Conservation (phyloP, 2,329 filamentous ascomycete genomes). For the Fusarium sp. region DNA sequence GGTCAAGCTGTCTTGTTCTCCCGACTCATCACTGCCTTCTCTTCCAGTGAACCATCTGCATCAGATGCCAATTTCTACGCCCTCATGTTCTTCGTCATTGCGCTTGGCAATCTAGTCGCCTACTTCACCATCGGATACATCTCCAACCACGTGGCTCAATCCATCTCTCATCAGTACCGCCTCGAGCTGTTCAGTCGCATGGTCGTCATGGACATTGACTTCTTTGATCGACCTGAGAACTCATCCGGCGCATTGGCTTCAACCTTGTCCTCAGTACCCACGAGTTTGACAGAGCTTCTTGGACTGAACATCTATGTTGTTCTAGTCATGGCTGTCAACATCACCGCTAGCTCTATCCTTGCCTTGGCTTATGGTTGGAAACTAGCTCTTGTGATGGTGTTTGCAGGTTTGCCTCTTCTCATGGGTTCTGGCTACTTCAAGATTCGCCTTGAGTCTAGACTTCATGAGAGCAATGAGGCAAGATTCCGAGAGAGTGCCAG, state of each 20-base stretch:
- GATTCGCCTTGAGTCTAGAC: conserved; percentile 52
- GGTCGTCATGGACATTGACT: conserved; percentile 52
- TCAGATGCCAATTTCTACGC: conserved; percentile 48
- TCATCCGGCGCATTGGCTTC: conserved; percentile 46
- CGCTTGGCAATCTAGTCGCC: conserved; percentile 28
- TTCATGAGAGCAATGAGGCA: conserved; percentile 49
- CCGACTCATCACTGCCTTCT: conserved; percentile 42
- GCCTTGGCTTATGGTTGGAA: conserved; percentile 54
- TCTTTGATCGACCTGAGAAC: conserved; percentile 47
- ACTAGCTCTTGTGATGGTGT: conserved; percentile 53
- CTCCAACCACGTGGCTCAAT: conserved; percentile 30
- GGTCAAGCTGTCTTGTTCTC: conserved; percentile 46
- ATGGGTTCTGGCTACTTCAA: conserved; percentile 51
- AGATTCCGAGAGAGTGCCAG: conserved; percentile 51
- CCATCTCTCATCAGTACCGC: conserved; percentile 38
- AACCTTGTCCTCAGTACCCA: conserved; percentile 44
- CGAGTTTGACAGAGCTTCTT: conserved; percentile 56
- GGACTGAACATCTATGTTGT: conserved; percentile 54
- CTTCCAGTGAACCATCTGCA: neutral
- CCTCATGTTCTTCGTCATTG: conserved; percentile 43
- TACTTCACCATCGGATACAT: conserved; percentile 34
- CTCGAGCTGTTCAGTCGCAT: conserved; percentile 42
- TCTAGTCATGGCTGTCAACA: conserved; percentile 50
- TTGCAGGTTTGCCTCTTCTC: conserved; percentile 53
- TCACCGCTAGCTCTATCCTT: conserved; percentile 51